Conservation (phyloP, 2,329 filamentous ascomycete species). For the Leptographium wingfieldii region DNA sequence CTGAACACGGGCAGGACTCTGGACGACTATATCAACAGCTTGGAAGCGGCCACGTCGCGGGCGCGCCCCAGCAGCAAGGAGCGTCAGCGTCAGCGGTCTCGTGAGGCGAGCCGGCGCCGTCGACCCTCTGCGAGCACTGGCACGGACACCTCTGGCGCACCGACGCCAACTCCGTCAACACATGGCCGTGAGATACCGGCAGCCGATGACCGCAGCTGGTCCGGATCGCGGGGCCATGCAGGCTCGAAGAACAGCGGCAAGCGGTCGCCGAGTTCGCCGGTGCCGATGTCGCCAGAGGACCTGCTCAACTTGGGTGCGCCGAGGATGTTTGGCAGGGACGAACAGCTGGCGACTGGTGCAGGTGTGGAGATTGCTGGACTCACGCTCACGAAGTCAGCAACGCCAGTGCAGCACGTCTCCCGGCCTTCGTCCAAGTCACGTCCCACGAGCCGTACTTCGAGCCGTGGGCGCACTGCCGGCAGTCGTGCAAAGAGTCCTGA, state of each 20-base stretch:
- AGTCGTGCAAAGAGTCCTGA: conserved; percentile 34
- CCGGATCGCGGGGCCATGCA: conserved; percentile 47
- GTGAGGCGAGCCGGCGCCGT: conserved; percentile 29
- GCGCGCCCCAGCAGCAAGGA: conserved; percentile 43
- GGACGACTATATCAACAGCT: conserved; percentile 75
- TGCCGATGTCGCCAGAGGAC: conserved; percentile 91
- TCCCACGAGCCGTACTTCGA: conserved; percentile 33
- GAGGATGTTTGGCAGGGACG: conserved; percentile 17
- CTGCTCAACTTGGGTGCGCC: conserved; percentile 48
- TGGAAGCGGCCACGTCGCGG: conserved; percentile 59
- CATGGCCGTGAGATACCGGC: conserved; percentile 50
- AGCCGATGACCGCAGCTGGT: conserved; percentile 53
- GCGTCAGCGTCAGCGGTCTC: conserved; percentile 23
- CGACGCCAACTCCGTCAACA: conserved; percentile 27
- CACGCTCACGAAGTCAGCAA: conserved; percentile 1
- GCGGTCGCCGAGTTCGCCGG: conserved; percentile 78
- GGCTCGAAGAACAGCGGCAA: conserved; percentile 53
- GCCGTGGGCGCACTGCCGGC: conserved; percentile 27
- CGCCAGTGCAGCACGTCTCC: conserved; percentile 14
- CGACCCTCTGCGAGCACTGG: neutral
- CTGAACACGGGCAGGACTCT: conserved; percentile 49
- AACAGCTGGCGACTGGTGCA: conserved; percentile 12
- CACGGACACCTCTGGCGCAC: conserved; percentile 5
- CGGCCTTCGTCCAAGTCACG: conserved; percentile 20
- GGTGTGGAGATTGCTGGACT: neutral